A percentile compares a stretch with the other conserved stretches of the same genome.
Evolutionary conservation across 495 filamentous ascomycete species (phyloP).

Genomic region (Aspergillus baeticus): DNA sequence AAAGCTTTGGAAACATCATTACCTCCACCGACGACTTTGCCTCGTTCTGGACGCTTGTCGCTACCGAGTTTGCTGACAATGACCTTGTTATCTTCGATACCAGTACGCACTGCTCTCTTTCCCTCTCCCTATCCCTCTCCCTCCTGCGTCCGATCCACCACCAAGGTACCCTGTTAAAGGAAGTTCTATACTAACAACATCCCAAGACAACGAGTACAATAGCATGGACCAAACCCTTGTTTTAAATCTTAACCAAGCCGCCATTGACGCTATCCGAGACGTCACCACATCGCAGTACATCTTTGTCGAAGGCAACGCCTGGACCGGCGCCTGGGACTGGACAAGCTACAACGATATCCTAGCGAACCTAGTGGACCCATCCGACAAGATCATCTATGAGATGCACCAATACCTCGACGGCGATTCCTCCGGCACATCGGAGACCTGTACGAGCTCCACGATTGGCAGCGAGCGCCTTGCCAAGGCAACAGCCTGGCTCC

Average conservation of each 20-base stretch:
- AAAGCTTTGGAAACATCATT: slow-evolving; percentile 64
- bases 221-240: slow-evolving; percentile 69
- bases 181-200: slow-evolving; percentile 5
- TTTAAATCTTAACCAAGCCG: slow-evolving; percentile 69
- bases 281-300: slow-evolving; percentile 71
- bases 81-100: slow-evolving; percentile 61
- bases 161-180: slow-evolving; percentile 16
- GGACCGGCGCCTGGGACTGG: slow-evolving; percentile 61
- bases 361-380: slow-evolving; percentile 56
- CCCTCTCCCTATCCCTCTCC: too few species aligned
- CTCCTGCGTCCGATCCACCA: too few species aligned
- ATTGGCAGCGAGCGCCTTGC: slow-evolving; percentile 63
- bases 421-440: slow-evolving; percentile 59
- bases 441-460: slow-evolving; percentile 57
- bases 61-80: slow-evolving; percentile 57
- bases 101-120: slow-evolving; percentile 22
- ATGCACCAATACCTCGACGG: slow-evolving; percentile 51
- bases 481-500: slow-evolving; percentile 67
- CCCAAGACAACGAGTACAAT: slow-evolving; percentile 72
- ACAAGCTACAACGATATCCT: slow-evolving; percentile 51
- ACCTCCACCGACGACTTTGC: slow-evolving; percentile 57
- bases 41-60: slow-evolving; percentile 63
- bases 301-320: slow-evolving; percentile 71
- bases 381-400: slow-evolving; percentile 59
- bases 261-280: slow-evolving; percentile 67